A percentile compares a stretch with the other conserved stretches of the same genome.
Conservation (phyloP, 257 asterid genomes). For the Forsythia suspensa region DNA sequence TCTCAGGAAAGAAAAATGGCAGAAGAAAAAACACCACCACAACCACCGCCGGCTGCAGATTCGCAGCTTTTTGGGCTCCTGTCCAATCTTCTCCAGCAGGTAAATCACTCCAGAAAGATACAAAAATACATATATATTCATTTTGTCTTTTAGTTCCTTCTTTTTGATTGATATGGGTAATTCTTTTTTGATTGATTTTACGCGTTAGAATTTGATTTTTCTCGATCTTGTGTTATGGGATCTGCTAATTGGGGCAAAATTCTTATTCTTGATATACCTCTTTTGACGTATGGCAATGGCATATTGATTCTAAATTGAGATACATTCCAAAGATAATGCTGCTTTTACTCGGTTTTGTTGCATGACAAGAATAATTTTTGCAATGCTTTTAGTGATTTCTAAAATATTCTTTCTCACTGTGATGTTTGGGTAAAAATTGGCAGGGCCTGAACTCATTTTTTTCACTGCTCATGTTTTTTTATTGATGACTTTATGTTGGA, state of each 20-base stretch:
- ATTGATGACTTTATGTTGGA: background rate
- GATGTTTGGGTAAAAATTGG: background rate
- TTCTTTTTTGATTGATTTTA: background rate
- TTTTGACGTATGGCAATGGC: background rate
- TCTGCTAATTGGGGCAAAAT: slow-evolving; percentile 10
- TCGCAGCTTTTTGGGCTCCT: slow-evolving; percentile 80
- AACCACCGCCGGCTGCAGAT: slow-evolving; percentile 54
- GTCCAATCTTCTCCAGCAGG: slow-evolving; percentile 80
- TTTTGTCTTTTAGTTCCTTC: background rate
- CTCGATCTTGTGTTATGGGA: slow-evolving; percentile 7
- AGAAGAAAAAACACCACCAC: slow-evolving; percentile 36
- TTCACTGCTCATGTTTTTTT: background rate
- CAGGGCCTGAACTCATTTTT: background rate
- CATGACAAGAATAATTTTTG: background rate
- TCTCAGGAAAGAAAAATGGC: slow-evolving; percentile 33
- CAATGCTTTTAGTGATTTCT: background rate
- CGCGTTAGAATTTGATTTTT: background rate
- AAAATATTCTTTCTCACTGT: background rate
- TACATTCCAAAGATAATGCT: background rate
- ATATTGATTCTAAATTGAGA: background rate
- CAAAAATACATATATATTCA: background rate
- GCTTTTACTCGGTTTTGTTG: background rate
- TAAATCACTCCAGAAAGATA: slow-evolving; percentile 4
- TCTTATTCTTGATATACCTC: background rate
- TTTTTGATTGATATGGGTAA: slow-evolving; percentile 1